Conservation (phyloP, 768 basidiomycete species). For the Tephrocybe sp. region DNA sequence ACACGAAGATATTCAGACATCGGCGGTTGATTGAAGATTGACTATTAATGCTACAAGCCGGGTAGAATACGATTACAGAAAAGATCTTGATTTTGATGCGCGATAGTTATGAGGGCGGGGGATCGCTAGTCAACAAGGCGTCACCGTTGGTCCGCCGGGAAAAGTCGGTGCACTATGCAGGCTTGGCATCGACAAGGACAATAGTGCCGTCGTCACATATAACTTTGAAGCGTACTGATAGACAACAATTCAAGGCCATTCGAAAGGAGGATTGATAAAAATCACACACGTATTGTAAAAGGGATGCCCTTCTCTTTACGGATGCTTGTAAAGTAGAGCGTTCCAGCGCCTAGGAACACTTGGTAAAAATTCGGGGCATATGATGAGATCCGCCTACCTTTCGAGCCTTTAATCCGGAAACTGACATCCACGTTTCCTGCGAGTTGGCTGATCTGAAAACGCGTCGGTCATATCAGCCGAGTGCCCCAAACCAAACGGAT, state of each 20-base stretch:
- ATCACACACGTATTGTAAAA: conserved; percentile 62
- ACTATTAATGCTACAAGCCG: too few relatives aligned
- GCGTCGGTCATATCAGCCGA: not conserved
- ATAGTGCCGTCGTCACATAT: conserved; percentile 60
- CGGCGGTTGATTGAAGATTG: too few relatives aligned
- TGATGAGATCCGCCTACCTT: too few relatives aligned
- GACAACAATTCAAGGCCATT: not conserved
- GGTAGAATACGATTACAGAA: too few relatives aligned
- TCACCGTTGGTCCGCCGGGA: too few relatives aligned
- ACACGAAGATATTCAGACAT: too few relatives aligned
- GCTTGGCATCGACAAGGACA: conserved; percentile 38
- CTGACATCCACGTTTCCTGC: conserved; percentile 78
- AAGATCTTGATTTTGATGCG: too few relatives aligned
- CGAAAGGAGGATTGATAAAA: not conserved
- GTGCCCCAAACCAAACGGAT: not conserved
- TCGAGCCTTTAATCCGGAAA: conserved; percentile 71
- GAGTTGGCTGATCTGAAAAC: conserved; percentile 62
- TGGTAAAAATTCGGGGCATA: too few relatives aligned
- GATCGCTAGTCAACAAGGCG: too few relatives aligned
- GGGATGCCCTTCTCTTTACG: conserved; percentile 69
- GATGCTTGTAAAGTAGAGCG: conserved; percentile 81
- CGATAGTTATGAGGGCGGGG: too few relatives aligned
- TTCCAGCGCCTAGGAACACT: conserved; percentile 55
- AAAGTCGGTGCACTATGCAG: conserved; percentile 21
- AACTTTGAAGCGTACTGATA: conserved; percentile 61